These are phyloP conservation scores for Deakozyma indianensis DNA, from an alignment of 805 yeast species.

Conservation along the genomic window DNA sequence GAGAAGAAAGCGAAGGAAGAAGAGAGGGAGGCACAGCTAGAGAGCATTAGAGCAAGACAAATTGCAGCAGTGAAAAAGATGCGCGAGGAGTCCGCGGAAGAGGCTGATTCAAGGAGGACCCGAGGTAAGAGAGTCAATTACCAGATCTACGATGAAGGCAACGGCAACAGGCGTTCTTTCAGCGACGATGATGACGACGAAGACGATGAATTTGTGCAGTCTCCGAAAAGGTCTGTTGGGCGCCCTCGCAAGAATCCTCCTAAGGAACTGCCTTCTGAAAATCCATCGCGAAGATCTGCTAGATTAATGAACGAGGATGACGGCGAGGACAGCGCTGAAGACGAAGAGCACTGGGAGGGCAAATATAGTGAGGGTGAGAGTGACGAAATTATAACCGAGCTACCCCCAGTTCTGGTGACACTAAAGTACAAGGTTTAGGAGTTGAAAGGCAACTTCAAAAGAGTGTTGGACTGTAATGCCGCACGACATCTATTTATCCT, in stretches of 20 bases:
- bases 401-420: neutral
- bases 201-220: conserved; percentile 27
- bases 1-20: conserved; percentile 4
- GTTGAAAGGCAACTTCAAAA: too few species aligned
- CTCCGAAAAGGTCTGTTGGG: neutral
- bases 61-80: neutral
- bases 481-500: too few species aligned
- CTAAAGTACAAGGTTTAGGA: neutral
- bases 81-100: conserved; percentile 5
- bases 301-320: neutral
- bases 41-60: neutral
- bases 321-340: neutral
- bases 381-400: neutral
- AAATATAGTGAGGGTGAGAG: neutral
- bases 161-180: conserved; percentile 31
- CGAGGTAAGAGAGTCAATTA: conserved; percentile 19
- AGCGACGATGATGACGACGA: conserved; percentile 56
- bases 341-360: too few species aligned
- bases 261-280: neutral
- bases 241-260: neutral
- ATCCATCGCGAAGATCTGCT: neutral
- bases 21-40: neutral
- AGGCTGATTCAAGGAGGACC: conserved; percentile 1
- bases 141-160: neutral
- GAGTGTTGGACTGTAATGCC: too few species aligned